Base-by-base conservation (phyloP, 805 yeast species). In the Metschnikowia bowlesiae region DNA sequence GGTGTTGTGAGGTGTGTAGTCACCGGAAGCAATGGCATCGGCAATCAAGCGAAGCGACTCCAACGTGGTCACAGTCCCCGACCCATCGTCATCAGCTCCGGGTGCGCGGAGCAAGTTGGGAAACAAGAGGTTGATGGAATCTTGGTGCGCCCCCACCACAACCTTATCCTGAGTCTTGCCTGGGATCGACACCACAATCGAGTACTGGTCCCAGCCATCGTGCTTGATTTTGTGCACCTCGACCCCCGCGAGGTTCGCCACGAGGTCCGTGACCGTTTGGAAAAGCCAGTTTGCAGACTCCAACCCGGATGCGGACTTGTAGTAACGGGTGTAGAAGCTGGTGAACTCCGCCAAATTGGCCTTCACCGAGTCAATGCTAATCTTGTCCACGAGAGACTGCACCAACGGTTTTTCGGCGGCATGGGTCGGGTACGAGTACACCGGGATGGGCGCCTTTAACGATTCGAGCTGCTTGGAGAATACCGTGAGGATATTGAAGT, bases 41-140 rank as follows among this genome's bases (percentile, higher is more conserved):
- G 79, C 66, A 29, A 89, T 68, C 13, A 87, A 67, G 56, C 94
- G 76, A 59, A 90, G 76, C 1, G 90, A 82, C 65, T 90, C 96
- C 48, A 90, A 66, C 32, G 81, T 78, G 2, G 96, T 85, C 4
- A 85, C 83, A 4, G 91, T 85, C 8, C 97, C 98, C 3, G 91
- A 82, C 2, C 96, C 96, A 66, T 91, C 87, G 63, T 92, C 98
- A 64, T 92, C 98, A 3, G 96, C 97, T 2, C 98, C 98, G 1
- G 97, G 97, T 0, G 96, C 89, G 26, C 81, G 75, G 56, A 86
- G 62, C 16, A 82, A 54, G 40, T 75, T 75, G 8, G 96, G 97
- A 50, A 87, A 75, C 39, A 87, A 57, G 49, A 88, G 71, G 63
- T 89, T 89, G 55, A 84, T 77, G 2, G 96, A 85, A 64, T 92